Conservation (phyloP, 345 rosid species). For the Lagerstroemia speciosa region DNA sequence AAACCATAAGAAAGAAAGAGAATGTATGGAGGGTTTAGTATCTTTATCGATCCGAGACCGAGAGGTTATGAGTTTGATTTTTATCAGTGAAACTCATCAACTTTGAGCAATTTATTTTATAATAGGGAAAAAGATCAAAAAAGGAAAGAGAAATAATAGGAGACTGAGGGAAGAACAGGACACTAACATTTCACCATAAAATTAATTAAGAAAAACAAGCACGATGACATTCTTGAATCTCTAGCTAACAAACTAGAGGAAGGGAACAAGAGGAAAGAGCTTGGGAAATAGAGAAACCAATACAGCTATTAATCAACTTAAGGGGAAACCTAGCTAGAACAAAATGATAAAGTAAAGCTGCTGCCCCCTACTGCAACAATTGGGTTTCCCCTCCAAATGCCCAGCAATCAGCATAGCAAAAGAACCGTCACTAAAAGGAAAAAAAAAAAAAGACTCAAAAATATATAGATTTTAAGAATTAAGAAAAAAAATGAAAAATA, state of each 20-base stretch:
- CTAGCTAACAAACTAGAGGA: background rate
- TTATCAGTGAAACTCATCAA: no score
- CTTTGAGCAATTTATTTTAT: no score
- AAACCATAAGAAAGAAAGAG: no score
- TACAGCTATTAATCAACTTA: background rate
- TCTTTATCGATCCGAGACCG: no score
- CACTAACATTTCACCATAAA: background rate
- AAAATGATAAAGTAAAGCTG: background rate
- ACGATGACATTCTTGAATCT: background rate
- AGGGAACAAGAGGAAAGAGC: no score
- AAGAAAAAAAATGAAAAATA: background rate
- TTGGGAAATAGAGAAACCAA: no score
- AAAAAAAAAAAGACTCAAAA: no score
- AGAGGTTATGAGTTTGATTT: no score
- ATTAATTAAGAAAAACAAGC: background rate
- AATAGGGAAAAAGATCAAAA: no score
- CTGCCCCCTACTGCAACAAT: background rate
- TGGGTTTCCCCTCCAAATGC: conserved; percentile 1
- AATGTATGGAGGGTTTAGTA: no score
- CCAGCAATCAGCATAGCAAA: background rate
- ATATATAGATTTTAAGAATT: no score
- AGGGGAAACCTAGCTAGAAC: background rate
- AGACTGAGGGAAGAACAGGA: background rate
- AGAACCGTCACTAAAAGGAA: conserved; percentile 1
- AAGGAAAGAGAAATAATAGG: no score